These are phyloP conservation scores for Tillandsia fasciculata DNA, from an alignment of 176 grass and related monocot species.

Conservation along the genomic window DNA sequence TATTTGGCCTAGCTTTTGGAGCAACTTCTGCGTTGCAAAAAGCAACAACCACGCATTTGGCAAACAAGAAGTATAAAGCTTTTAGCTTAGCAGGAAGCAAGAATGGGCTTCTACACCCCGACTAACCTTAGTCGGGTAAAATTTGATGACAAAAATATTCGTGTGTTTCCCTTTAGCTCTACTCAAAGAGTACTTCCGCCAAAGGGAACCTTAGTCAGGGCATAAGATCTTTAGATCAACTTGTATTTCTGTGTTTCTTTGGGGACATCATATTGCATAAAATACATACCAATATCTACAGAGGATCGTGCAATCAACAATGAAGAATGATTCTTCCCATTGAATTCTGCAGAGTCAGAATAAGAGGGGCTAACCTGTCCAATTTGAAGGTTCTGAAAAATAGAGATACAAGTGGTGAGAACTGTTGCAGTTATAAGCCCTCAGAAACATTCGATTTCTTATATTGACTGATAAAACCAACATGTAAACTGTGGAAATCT, in stretches of 20 bases:
- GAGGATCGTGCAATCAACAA: slow-evolving; percentile 26
- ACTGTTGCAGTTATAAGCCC: background rate
- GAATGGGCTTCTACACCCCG: too few species aligned
- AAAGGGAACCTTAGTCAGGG: background rate
- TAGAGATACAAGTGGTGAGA: slow-evolving; percentile 9
- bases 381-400: slow-evolving; percentile 32
- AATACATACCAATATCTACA: slow-evolving; percentile 20
- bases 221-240: background rate
- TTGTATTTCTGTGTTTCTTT: background rate
- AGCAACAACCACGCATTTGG: too few species aligned
- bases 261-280: slow-evolving; percentile 16
- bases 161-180: too few species aligned
- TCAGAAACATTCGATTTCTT: background rate
- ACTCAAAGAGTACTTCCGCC: too few species aligned
- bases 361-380: slow-evolving; percentile 31
- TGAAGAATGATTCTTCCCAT: slow-evolving; percentile 8
- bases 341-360: slow-evolving; percentile 39
- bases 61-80: too few species aligned
- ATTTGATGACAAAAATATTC: too few species aligned
- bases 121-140: too few species aligned
- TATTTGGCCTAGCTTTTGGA: too few species aligned
- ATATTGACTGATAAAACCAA: background rate
- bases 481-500: background rate
- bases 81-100: too few species aligned
- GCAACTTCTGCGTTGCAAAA: too few species aligned